Evolutionary conservation across 345 rosid species (phyloP), one percentile per base, ranked within the genome.

Genomic region (Aurinia saxatilis): DNA sequence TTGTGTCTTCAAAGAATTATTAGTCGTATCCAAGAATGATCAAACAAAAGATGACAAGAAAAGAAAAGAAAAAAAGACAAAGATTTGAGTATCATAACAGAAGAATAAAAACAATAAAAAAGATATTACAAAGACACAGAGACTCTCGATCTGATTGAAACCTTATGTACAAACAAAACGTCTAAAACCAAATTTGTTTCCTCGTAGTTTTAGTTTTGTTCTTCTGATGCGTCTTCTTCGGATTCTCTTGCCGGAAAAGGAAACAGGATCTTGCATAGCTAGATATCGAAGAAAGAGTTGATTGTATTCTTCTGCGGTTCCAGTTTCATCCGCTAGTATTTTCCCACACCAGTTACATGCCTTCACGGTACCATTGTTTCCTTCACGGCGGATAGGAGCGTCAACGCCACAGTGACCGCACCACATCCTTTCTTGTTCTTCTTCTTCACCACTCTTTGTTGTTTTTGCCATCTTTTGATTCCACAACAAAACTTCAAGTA

Each of bases 271-370:
- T 34, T 47, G 71, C 13, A 29, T 30, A 48, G 53, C 37, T 48
- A 38, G 66, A 33, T 23, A 16, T 6, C n/a, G 66, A 41, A 59
- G 23, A 9, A 60, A 68, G 16, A 68, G 60, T 51, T 51, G 5
- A 59, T 34, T 68, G 35, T 50, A 68, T 42, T 60, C 66, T 1
- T 68, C 60, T 50, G 29, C 54, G 1, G 54, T 68, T 50, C 66
- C 73, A 12, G 65, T 68, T 19, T 59, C 73, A 60, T 60, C 73
- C 12, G 66, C 66, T 36, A 68, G 8, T 12, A 68, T 17, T 42
- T 68, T 68, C 42, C 73, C 66, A 68, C 73, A 68, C 73, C 66
- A 59, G 44, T 59, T 11, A 60, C 67, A 68, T 0, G 61, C 7
- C 27, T 51, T 68, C 54, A 60, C 55, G 15, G 61, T 8, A n/a